Percentiles rank a stretch among this genome's conserved stretches.
Conservation (phyloP, 2,329 filamentous ascomycete species). For the Leptosphaerulina australis region DNA sequence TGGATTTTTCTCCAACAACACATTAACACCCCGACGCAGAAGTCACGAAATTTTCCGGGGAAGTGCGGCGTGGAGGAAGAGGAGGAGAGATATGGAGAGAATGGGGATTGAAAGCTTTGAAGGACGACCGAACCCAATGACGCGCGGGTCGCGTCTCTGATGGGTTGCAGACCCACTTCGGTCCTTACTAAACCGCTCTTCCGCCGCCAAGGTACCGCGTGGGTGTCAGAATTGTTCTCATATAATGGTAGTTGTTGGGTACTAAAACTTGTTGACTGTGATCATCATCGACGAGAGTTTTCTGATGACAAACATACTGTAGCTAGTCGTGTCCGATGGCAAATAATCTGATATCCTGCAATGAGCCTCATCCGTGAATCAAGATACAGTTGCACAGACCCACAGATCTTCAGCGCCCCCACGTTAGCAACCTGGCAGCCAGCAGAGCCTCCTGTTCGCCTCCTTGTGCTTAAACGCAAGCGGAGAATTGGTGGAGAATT, state of each 20-base stretch:
- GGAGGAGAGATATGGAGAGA: constrained; percentile 12
- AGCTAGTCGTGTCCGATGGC: not conserved
- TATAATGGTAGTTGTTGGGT: not conserved
- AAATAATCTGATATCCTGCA: not conserved
- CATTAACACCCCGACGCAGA: constrained; percentile 4
- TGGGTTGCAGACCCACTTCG: constrained; percentile 15
- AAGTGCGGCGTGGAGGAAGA: constrained; percentile 15
- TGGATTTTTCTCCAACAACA: constrained; percentile 9
- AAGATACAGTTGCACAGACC: constrained; percentile 7
- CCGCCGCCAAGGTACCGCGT: constrained; percentile 16
- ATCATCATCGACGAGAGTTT: not conserved
- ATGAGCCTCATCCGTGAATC: constrained; percentile 4
- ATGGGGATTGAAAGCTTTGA: constrained; percentile 18
- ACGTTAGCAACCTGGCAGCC: constrained; percentile 13
- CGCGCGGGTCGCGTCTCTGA: constrained; percentile 14
- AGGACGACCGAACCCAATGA: constrained; percentile 11
- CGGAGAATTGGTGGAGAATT: constrained; percentile 19
- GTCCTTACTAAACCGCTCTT: constrained; percentile 10
- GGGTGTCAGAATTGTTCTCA: not conserved
- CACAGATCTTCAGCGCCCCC: constrained; percentile 17
- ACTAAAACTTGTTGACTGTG: constrained; percentile 12
- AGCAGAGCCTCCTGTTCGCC: constrained; percentile 20
- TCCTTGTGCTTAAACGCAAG: not conserved
- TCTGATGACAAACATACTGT: constrained; percentile 2
- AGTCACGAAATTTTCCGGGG: constrained; percentile 19